Percentiles rank a stretch among this genome's conserved stretches.
phyloP scores from a whole-genome alignment of 2,329 filamentous ascomycete species.

The Fusarium sp. region DNA sequence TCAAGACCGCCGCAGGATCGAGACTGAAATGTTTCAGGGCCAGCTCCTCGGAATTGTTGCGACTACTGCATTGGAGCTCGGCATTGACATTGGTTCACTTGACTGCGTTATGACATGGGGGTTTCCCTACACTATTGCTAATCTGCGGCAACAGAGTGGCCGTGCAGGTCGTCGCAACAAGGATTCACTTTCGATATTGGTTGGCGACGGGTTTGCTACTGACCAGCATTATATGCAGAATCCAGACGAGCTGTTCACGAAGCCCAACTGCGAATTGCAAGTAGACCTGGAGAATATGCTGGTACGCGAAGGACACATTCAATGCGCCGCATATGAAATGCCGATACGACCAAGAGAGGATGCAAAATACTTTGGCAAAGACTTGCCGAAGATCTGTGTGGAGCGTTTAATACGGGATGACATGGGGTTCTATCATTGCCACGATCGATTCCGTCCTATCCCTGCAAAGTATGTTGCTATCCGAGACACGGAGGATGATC shows the following conservation, averaged over 20 bases:
- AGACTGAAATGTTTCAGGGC: constrained; percentile 96
- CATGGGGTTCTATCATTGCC: constrained; percentile 89
- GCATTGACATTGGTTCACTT: constrained; percentile 93
- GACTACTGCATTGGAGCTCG: constrained; percentile 91
- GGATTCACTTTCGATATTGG: constrained; percentile 89
- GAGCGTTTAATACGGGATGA: constrained; percentile 81
- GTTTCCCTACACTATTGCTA: constrained; percentile 95
- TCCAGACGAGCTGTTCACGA: constrained; percentile 91
- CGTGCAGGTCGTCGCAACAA: constrained; percentile 92
- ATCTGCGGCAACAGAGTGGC: constrained; percentile 93
- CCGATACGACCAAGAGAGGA: constrained; percentile 86
- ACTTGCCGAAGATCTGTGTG: constrained; percentile 77
- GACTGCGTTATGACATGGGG: constrained; percentile 95
- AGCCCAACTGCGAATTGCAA: constrained; percentile 88
- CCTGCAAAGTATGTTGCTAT: constrained; percentile 89
- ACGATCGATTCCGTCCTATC: constrained; percentile 86
- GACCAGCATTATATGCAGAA: constrained; percentile 99
- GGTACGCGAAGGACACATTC: constrained; percentile 91
- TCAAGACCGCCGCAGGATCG: constrained; percentile 88
- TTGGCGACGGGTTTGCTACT: constrained; percentile 89
- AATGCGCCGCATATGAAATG: constrained; percentile 96
- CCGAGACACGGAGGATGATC: constrained; percentile 87
- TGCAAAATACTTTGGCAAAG: constrained; percentile 80
- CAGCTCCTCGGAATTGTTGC: constrained; percentile 93
- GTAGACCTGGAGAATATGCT: constrained; percentile 94